phyloP scores from a whole-genome alignment of 495 filamentous ascomycete species.

The Penicillium parvum region DNA sequence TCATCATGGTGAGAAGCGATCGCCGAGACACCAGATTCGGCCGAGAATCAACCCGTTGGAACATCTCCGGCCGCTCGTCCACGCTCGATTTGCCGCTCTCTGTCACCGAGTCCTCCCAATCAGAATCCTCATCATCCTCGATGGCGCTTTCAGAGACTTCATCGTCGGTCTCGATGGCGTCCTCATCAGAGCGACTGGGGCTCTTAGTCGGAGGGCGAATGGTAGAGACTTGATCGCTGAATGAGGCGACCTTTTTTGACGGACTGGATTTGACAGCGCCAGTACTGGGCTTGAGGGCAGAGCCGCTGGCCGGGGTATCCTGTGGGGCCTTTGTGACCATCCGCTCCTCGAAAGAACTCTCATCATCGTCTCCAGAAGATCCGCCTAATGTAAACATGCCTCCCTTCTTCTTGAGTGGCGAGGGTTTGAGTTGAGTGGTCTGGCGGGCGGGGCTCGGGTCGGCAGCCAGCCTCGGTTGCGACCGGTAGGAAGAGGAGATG shows the following conservation, averaged over 20 bases:
- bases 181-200: constrained; percentile 60
- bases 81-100: constrained; percentile 77
- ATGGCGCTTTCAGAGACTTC: constrained; percentile 77
- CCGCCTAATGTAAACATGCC: constrained; percentile 74
- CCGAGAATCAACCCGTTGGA: constrained; percentile 86
- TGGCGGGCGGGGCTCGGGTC: constrained; percentile 46
- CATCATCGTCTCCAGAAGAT: constrained; percentile 73
- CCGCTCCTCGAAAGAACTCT: constrained; percentile 71
- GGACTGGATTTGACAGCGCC: constrained; percentile 28
- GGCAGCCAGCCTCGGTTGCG: constrained; percentile 49
- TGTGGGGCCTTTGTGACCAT: constrained; percentile 40
- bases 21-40: constrained; percentile 79
- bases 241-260: constrained; percentile 77
- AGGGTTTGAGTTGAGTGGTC: constrained; percentile 39
- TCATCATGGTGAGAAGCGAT: constrained; percentile 84
- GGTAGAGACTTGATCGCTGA: constrained; percentile 69
- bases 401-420: constrained; percentile 52
- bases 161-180: constrained; percentile 69
- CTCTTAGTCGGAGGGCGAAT: constrained; percentile 59
- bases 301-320: constrained; percentile 52
- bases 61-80: constrained; percentile 66
- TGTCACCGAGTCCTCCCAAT: constrained; percentile 92
- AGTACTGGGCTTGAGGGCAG: constrained; percentile 39
- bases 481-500: constrained; percentile 68
- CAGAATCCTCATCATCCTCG: constrained; percentile 81